Conservation (phyloP, 306 rosid species). For the Ormosia semicastrata region DNA sequence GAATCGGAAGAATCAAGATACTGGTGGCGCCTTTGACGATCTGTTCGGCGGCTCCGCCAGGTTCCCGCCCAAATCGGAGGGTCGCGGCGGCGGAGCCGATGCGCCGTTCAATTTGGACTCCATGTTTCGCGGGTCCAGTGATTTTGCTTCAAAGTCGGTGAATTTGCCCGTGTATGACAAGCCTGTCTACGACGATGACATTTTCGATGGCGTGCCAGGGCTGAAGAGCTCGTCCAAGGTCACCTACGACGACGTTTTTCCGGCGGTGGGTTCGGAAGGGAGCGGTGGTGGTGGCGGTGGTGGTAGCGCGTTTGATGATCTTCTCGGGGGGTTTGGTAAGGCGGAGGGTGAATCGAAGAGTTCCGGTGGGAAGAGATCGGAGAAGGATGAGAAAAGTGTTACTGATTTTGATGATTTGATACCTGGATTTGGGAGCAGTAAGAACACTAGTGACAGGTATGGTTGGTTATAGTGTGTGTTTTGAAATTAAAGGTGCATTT, state of each 20-base stretch:
- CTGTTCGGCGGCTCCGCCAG: slow-evolving; percentile 50
- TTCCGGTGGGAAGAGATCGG: slow-evolving; percentile 38
- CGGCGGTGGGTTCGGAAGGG: slow-evolving; percentile 43
- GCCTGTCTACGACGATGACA: slow-evolving; percentile 83
- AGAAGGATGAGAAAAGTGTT: slow-evolving; percentile 41
- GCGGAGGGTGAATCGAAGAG: slow-evolving; percentile 46
- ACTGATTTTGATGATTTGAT: slow-evolving; percentile 69
- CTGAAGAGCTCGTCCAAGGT: slow-evolving; percentile 56
- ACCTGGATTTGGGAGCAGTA: slow-evolving; percentile 69
- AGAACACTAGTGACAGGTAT: slow-evolving; percentile 62
- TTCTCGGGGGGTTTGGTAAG: slow-evolving; percentile 74
- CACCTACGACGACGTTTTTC: slow-evolving; percentile 57
- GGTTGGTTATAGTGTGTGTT: not conserved
- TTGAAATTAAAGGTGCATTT: not conserved
- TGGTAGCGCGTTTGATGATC: slow-evolving; percentile 68
- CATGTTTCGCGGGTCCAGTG: slow-evolving; percentile 41
- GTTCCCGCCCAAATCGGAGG: slow-evolving; percentile 42
- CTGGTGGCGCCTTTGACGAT: slow-evolving; percentile 43
- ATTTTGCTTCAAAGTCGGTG: slow-evolving; percentile 40
- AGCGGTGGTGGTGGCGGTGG: slow-evolving; percentile 29
- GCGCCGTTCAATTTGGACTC: slow-evolving; percentile 58
- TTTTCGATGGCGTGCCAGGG: slow-evolving; percentile 80
- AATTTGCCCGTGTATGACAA: slow-evolving; percentile 63
- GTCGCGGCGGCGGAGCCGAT: slow-evolving; percentile 23
- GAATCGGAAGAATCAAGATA: slow-evolving; percentile 46